Conservation (phyloP, 116 monocot species). For the Posidonia oceanica region DNA sequence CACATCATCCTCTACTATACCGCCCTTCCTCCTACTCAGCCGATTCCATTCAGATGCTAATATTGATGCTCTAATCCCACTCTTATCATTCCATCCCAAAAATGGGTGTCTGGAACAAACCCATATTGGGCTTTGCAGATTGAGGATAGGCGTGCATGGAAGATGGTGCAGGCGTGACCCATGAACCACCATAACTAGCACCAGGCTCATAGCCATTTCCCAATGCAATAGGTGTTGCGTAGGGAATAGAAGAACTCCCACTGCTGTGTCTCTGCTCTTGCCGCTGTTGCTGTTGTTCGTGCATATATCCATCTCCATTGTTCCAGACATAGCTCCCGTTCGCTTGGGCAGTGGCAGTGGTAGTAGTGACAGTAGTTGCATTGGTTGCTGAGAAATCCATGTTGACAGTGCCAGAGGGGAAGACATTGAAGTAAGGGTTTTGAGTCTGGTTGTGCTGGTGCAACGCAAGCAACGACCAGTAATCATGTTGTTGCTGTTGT, state of each 20-base stretch:
- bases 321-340: slow-evolving; percentile 23
- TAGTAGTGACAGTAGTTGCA: neutral
- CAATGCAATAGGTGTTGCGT: slow-evolving; percentile 28
- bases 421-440: slow-evolving; percentile 26
- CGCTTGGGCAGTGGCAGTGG: slow-evolving; percentile 1
- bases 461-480: slow-evolving; percentile 62
- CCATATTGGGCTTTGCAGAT: slow-evolving; percentile 39
- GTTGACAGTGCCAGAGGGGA: slow-evolving; percentile 26
- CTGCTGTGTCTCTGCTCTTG: slow-evolving; percentile 13
- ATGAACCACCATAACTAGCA: slow-evolving; percentile 14
- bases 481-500: slow-evolving; percentile 32
- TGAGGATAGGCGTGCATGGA: slow-evolving; percentile 18
- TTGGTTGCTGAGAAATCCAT: slow-evolving; percentile 30
- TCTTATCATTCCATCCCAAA: slow-evolving; percentile 83
- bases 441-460: slow-evolving; percentile 28
- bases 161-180: slow-evolving; percentile 19
- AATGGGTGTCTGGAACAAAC: slow-evolving; percentile 57
- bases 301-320: slow-evolving; percentile 3
- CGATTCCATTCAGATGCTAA: slow-evolving; percentile 41
- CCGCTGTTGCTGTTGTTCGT: neutral
- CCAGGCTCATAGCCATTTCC: slow-evolving; percentile 18
- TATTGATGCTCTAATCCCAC: neutral
- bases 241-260: slow-evolving; percentile 26
- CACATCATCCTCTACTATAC: slow-evolving; percentile 1
- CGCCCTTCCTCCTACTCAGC: neutral